Percentiles rank a stretch among this genome's conserved stretches.
Conservation (phyloP, 768 basidiomycete genomes). For the Kwoniella dejecticola region DNA sequence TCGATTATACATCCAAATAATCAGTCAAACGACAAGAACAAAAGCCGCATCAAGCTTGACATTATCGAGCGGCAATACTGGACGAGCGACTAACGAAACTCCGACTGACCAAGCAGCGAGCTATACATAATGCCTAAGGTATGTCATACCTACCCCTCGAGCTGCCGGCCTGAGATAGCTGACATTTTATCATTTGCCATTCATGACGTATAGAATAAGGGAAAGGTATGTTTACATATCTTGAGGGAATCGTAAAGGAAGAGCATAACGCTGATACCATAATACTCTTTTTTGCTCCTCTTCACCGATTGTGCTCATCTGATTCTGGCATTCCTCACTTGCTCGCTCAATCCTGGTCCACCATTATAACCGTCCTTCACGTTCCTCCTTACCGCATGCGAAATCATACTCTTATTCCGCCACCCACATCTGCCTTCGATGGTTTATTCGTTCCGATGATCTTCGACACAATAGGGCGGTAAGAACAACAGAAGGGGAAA, state of each 20-base stretch:
- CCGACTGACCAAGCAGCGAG: neutral
- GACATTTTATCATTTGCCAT: neutral
- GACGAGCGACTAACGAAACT: too few species aligned
- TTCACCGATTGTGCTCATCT: too few species aligned
- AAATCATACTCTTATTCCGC: too few species aligned
- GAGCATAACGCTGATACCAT: neutral
- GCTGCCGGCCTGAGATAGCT: neutral
- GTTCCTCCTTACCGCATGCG: too few species aligned
- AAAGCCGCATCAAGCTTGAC: too few species aligned
- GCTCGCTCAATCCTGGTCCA: too few species aligned
- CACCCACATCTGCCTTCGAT: too few species aligned
- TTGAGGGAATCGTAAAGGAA: neutral
- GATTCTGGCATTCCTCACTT: too few species aligned
- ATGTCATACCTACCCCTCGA: neutral
- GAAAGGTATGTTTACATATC: slow-evolving; percentile 14
- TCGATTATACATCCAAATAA: neutral
- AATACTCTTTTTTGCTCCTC: neutral
- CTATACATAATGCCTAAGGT: slow-evolving; percentile 31
- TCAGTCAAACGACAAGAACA: too few species aligned
- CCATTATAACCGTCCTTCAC: too few species aligned
- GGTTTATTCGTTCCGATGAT: too few species aligned
- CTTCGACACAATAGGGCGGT: slow-evolving; percentile 90
- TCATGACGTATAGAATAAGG: slow-evolving; percentile 25
- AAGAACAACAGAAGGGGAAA: slow-evolving; percentile 98
- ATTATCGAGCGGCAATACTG: too few species aligned